These are phyloP conservation scores for Geosmithia morbida DNA, from an alignment of 2,329 filamentous ascomycete genomes.

Conservation along the genomic window DNA sequence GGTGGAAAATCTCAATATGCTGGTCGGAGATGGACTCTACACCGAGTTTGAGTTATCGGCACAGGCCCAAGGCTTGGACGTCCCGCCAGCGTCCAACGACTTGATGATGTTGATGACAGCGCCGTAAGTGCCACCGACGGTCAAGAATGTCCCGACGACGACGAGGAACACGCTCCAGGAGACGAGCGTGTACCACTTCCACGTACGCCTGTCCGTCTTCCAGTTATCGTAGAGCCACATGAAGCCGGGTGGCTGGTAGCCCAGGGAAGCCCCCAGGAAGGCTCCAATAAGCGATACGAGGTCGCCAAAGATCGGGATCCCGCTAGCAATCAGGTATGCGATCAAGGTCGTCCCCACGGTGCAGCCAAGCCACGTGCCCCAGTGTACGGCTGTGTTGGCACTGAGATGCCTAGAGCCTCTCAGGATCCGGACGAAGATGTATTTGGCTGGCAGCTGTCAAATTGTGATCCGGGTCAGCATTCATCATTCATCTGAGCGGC, in stretches of 20 bases:
- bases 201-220: slow-evolving; percentile 3
- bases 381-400: slow-evolving; percentile 13
- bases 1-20: too few relatives aligned
- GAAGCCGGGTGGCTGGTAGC: slow-evolving; percentile 14
- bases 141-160: background rate
- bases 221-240: slow-evolving; percentile 30
- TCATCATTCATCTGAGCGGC: too few relatives aligned
- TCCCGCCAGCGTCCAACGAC: background rate
- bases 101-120: background rate
- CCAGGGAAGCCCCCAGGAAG: slow-evolving; percentile 11
- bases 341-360: slow-evolving; percentile 9
- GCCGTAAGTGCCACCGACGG: background rate
- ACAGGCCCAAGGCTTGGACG: background rate
- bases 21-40: too few relatives aligned
- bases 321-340: slow-evolving; percentile 14
- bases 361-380: slow-evolving; percentile 15
- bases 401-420: slow-evolving; percentile 14
- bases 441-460: slow-evolving; percentile 12
- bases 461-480: slow-evolving; percentile 1
- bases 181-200: background rate
- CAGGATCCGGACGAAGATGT: slow-evolving; percentile 11
- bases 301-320: slow-evolving; percentile 13
- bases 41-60: background rate
- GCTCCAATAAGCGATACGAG: slow-evolving; percentile 13
- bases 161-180: background rate